phyloP scores from a whole-genome alignment of 1,284 basidiomycete species.

The Cerrena zonata region DNA sequence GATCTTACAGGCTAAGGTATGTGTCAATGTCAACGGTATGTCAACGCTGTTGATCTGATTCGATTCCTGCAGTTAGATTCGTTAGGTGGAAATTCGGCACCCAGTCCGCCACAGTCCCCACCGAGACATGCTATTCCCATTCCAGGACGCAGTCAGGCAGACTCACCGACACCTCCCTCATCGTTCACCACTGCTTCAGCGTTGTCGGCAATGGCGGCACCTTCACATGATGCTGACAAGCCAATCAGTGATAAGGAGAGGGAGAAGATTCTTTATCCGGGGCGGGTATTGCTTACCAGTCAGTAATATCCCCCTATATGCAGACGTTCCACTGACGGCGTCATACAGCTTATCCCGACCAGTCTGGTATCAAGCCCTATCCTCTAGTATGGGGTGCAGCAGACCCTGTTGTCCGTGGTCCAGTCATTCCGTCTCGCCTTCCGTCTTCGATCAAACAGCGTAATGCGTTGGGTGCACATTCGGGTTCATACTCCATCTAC shows the following conservation, averaged over 20 bases:
- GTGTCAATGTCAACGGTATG: slow-evolving; percentile 10
- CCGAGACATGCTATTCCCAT: slow-evolving; percentile 21
- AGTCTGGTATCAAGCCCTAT: slow-evolving; percentile 71
- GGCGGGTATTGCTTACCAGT: slow-evolving; percentile 79
- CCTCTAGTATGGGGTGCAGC: slow-evolving; percentile 79
- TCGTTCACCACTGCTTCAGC: slow-evolving; percentile 16
- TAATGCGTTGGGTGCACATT: slow-evolving; percentile 92
- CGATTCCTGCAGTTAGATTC: slow-evolving; percentile 33
- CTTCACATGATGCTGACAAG: slow-evolving; percentile 17
- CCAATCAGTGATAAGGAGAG: slow-evolving; percentile 53
- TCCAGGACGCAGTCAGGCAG: slow-evolving; percentile 17
- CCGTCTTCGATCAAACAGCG: slow-evolving; percentile 81
- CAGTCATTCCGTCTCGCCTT: slow-evolving; percentile 85
- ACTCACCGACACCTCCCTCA: slow-evolving; percentile 18
- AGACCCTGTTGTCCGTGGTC: slow-evolving; percentile 67
- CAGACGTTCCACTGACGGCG: slow-evolving; percentile 8
- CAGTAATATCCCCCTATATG: slow-evolving; percentile 25
- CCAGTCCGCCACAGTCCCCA: slow-evolving; percentile 24
- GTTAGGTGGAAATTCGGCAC: slow-evolving; percentile 16
- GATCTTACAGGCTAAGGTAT: slow-evolving; percentile 67
- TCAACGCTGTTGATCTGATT: not conserved
- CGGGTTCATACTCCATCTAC: slow-evolving; percentile 92
- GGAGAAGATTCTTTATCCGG: slow-evolving; percentile 70
- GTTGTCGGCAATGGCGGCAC: slow-evolving; percentile 22
- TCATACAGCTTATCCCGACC: slow-evolving; percentile 60